A percentile compares a stretch with the other conserved stretches of the same genome.
Conservation (phyloP, 805 yeast genomes). For the Candida insectalens region DNA sequence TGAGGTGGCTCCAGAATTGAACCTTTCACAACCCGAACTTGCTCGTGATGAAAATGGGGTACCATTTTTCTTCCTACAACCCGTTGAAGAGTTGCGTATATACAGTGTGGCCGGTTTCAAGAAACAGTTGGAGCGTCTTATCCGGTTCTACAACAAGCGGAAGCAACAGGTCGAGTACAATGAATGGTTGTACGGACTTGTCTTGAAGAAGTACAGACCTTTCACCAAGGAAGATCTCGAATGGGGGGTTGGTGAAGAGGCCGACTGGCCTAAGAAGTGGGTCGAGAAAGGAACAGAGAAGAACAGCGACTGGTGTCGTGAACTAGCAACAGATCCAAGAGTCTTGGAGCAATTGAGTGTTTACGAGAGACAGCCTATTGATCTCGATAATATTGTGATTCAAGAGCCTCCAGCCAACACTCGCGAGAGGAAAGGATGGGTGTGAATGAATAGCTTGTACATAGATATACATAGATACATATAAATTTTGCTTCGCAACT, state of each 20-base stretch:
- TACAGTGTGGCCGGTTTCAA: constrained; percentile 75
- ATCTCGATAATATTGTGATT: constrained; percentile 8
- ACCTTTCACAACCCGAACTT: constrained; percentile 22
- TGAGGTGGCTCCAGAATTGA: constrained; percentile 51
- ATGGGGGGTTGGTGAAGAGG: constrained; percentile 53
- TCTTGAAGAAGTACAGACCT: constrained; percentile 39
- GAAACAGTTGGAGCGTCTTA: constrained; percentile 66
- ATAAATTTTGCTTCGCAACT: not conserved
- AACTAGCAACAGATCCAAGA: constrained; percentile 59
- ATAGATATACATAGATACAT: not conserved
- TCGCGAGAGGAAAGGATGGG: constrained; percentile 2
- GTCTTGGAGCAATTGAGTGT: constrained; percentile 45
- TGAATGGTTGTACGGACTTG: constrained; percentile 17
- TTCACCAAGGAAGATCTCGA: constrained; percentile 35
- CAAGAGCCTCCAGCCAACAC: constrained; percentile 10
- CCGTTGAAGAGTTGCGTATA: constrained; percentile 65
- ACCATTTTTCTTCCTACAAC: constrained; percentile 64
- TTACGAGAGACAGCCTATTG: constrained; percentile 24
- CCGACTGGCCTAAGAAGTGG: constrained; percentile 85
- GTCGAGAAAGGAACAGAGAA: constrained; percentile 63
- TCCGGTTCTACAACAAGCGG: constrained; percentile 69
- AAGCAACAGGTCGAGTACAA: constrained; percentile 28
- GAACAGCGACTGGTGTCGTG: constrained; percentile 83
- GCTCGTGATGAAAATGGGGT: constrained; percentile 27
- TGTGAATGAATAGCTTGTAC: not conserved